A percentile compares a stretch with the other conserved stretches of the same genome.
Evolutionary conservation across 495 filamentous ascomycete genomes (phyloP).

Genomic region (Neurospora sp.): DNA sequence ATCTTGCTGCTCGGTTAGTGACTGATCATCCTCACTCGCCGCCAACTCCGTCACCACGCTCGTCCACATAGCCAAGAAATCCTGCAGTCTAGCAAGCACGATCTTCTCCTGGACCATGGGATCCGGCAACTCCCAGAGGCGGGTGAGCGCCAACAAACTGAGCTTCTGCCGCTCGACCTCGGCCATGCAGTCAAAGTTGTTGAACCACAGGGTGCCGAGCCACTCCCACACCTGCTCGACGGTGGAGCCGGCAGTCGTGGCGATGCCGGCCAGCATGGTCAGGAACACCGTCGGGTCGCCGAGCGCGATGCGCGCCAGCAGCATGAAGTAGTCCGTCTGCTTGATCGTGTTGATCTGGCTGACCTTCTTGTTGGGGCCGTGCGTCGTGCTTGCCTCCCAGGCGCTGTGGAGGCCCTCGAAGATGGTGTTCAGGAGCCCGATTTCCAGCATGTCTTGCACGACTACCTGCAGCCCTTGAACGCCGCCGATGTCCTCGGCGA

Average conservation of each 20-base stretch:
- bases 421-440: constrained; percentile 53
- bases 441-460: constrained; percentile 58
- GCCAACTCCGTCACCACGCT: constrained; percentile 34
- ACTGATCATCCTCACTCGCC: constrained; percentile 11
- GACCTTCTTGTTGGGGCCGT: constrained; percentile 58
- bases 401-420: constrained; percentile 61
- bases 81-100: constrained; percentile 37
- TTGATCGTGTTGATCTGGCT: constrained; percentile 55
- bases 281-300: constrained; percentile 57
- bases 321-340: constrained; percentile 70
- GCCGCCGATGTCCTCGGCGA: constrained; percentile 59
- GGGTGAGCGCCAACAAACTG: constrained; percentile 69
- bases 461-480: constrained; percentile 53
- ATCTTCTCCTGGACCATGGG: constrained; percentile 33
- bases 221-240: constrained; percentile 51
- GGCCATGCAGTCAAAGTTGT: constrained; percentile 71
- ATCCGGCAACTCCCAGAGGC: constrained; percentile 56
- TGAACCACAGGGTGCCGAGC: constrained; percentile 83
- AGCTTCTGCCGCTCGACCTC: constrained; percentile 70
- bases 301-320: constrained; percentile 73
- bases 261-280: constrained; percentile 40
- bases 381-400: constrained; percentile 63
- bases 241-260: constrained; percentile 15
- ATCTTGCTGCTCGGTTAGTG: background rate
- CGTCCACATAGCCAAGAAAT: constrained; percentile 46